Evolutionary conservation across 2,329 filamentous ascomycete genomes (phyloP), one percentile per base, ranked within the genome.

Genomic region (Venturia effusa): DNA sequence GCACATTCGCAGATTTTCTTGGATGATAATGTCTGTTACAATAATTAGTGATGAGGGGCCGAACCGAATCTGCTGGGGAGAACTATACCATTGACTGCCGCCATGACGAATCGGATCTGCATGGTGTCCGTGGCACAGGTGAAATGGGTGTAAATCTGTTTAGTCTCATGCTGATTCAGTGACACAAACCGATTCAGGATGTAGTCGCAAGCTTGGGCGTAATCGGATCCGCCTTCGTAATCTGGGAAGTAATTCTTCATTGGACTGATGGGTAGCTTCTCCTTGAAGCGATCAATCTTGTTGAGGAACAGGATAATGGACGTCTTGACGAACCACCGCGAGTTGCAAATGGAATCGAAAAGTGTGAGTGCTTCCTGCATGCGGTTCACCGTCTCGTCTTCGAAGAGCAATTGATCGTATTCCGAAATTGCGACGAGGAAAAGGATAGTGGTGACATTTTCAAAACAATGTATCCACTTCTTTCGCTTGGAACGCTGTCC

Each of bases 141-240:
- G 80, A 99, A 99, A 79, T 97, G 94, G 66, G 94, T 99, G 83
- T 99, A 99, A 76, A 99, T 97, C 78, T 99, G 94, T 83, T 99
- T 99, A 64, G 92, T 96, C 81, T 97, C 94, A 76, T 97, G 93
- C 79, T 97, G 94, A 81, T 99, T 99, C 75, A 99, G 82, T 75
- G 90, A 94, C 72, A 97, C 94, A 78, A 99, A 99, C 74, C 94
- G 87, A 84, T 97, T 97, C 67, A 99, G 85, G 72, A 99, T 97
- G 80, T 99, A 99, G 77, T 99, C 93, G 80, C 94, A 99, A 43
- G 94, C 94, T 61, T 91, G 89, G 48, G 89, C 88, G 74, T 99
- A 99, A 78, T 99, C 93, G 70, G 96, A 89, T 70, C 94, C 94
- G 69, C 93, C 84, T 80, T 97, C 93, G 74, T 88, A 89, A 72